Percentiles rank a stretch among this genome's conserved stretches.
Conservation (phyloP, 768 basidiomycete species). For the Rhizopogon vinicolor region DNA sequence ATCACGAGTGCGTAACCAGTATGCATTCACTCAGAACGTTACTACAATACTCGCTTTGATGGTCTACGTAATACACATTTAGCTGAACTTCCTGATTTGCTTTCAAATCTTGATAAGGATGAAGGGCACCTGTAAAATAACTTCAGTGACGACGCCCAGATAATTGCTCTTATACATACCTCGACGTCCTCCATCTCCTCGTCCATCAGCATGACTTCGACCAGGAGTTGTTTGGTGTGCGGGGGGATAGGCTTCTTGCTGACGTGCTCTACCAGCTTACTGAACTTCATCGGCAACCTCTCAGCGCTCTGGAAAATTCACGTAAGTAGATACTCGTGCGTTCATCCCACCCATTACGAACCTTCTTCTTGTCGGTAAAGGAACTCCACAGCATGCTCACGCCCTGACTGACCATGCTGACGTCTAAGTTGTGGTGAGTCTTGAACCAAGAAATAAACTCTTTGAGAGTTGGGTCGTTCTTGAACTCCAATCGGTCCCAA, state of each 20-base stretch:
- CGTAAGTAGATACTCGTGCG: not conserved
- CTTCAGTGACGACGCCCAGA: not conserved
- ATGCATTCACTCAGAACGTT: not conserved
- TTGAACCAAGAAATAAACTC: conserved; percentile 85
- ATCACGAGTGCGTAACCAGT: not conserved
- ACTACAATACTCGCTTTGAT: conserved; percentile 4
- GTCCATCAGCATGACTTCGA: conserved; percentile 93
- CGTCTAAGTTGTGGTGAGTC: conserved; percentile 76
- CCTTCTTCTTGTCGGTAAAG: conserved; percentile 93
- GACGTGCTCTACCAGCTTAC: conserved; percentile 85
- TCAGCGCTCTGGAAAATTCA: conserved; percentile 65
- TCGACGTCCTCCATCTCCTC: conserved; percentile 95
- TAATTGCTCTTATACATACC: conserved; percentile 33
- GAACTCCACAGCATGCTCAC: conserved; percentile 98
- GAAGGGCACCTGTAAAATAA: conserved; percentile 63
- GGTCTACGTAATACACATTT: not conserved
- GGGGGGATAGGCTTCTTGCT: conserved; percentile 91
- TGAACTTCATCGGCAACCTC: conserved; percentile 84
- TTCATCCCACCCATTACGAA: conserved; percentile 20
- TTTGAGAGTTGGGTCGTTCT: conserved; percentile 81
- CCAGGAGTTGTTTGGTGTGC: conserved; percentile 78
- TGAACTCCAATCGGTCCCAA: conserved; percentile 96
- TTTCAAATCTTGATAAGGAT: conserved; percentile 64
- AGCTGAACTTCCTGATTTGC: not conserved
- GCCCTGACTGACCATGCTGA: conserved; percentile 95